phyloP scores from a whole-genome alignment of 768 basidiomycete species.

The Lactarius pseudohatsudake region DNA sequence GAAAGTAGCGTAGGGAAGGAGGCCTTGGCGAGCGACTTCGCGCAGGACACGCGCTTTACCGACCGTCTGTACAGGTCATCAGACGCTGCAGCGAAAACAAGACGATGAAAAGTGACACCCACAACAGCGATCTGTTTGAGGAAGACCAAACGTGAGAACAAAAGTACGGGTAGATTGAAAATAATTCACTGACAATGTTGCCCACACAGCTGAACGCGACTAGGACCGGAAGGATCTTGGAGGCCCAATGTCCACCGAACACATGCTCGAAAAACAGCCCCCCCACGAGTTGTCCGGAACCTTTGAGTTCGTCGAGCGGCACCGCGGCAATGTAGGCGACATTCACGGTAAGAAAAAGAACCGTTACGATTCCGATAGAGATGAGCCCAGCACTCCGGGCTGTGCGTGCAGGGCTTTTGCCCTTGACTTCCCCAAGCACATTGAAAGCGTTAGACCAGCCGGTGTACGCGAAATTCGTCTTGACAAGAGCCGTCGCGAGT shows the following conservation, averaged over 20 bases:
- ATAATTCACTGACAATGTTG: conserved; percentile 36
- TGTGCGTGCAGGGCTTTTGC: conserved; percentile 44
- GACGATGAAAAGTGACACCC: neutral
- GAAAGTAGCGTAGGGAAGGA: conserved; percentile 49
- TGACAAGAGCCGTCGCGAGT: conserved; percentile 34
- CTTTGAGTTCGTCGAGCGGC: conserved; percentile 44
- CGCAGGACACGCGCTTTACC: conserved; percentile 48
- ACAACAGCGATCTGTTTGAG: conserved; percentile 32
- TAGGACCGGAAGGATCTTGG: conserved; percentile 26
- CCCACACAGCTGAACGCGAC: conserved; percentile 28
- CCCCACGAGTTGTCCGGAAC: conserved; percentile 47
- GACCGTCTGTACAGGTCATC: conserved; percentile 33
- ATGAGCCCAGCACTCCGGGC: conserved; percentile 46
- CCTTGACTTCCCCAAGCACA: conserved; percentile 43
- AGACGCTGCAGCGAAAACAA: neutral
- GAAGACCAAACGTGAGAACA: conserved; percentile 43
- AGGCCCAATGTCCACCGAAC: conserved; percentile 42
- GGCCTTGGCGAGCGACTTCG: conserved; percentile 53
- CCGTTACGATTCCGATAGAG: conserved; percentile 47
- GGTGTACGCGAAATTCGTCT: conserved; percentile 35
- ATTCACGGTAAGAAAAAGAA: conserved; percentile 51
- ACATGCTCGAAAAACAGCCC: conserved; percentile 52
- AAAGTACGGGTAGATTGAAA: conserved; percentile 39
- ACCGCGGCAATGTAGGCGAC: conserved; percentile 42
- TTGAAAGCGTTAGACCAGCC: conserved; percentile 48